Conservation (phyloP, 1,284 basidiomycete species). For the Ceratobasidium sp. region DNA sequence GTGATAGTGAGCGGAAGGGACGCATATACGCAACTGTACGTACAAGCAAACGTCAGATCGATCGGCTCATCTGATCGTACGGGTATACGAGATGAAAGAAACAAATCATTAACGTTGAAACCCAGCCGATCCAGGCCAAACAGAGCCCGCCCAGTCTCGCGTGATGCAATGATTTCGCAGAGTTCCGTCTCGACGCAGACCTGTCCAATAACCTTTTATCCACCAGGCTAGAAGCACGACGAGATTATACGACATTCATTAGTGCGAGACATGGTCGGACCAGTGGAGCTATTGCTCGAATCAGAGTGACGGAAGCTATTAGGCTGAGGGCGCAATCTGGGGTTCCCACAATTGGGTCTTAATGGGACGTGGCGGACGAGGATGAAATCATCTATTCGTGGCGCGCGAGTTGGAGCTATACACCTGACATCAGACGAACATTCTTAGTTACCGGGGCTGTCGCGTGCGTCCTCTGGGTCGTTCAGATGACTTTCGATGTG, state of each 20-base stretch:
- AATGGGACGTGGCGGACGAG: too few species aligned
- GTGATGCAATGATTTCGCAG: not conserved
- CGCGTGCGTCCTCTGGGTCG: not conserved
- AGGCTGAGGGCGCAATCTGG: too few species aligned
- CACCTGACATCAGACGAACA: not conserved
- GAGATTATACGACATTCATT: too few species aligned
- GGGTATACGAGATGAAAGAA: not conserved
- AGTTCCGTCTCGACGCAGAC: not conserved
- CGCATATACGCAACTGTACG: too few species aligned
- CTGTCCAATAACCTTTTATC: not conserved
- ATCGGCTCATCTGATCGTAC: too few species aligned
- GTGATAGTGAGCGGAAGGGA: too few species aligned
- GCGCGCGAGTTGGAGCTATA: too few species aligned
- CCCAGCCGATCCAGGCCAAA: not conserved
- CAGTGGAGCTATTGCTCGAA: too few species aligned
- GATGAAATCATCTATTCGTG: not conserved
- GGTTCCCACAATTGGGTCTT: too few species aligned
- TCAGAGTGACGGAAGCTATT: too few species aligned
- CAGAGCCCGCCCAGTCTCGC: constrained; percentile 1
- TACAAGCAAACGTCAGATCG: too few species aligned
- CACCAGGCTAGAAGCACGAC: not conserved
- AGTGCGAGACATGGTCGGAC: too few species aligned
- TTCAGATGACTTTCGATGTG: not conserved
- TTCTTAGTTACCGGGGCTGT: not conserved
- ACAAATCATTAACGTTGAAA: not conserved